Evolutionary conservation across 208 protist genomes (phyloP).

Genomic region (Naegleria lovaniensis): DNA sequence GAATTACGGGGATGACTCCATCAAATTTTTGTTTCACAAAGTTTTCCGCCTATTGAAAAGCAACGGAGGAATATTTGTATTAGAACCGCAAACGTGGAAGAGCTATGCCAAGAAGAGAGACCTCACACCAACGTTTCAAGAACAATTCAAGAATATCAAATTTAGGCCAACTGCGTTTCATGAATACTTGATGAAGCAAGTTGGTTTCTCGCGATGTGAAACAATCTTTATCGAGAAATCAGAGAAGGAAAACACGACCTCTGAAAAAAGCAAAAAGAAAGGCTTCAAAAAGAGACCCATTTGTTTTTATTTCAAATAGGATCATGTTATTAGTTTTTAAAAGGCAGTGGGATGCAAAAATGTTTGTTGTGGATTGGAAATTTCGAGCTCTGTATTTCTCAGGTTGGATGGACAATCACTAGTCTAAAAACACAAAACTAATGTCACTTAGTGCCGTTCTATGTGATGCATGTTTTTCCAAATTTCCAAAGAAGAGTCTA

Average conservation of each 20-base stretch:
- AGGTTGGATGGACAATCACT: too few relatives aligned
- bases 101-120: constrained; percentile 43
- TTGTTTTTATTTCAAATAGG: neutral
- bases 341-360: too few relatives aligned
- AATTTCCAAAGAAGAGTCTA: neutral
- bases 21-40: constrained; percentile 44
- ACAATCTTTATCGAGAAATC: neutral
- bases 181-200: constrained; percentile 30
- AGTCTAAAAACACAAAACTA: neutral
- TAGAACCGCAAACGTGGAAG: constrained; percentile 52
- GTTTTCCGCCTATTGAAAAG: constrained; percentile 37
- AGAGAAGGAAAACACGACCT: neutral
- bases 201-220: constrained; percentile 27
- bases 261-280: constrained; percentile 1
- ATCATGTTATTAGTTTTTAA: too few relatives aligned
- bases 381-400: too few relatives aligned
- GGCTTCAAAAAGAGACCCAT: constrained; percentile 12
- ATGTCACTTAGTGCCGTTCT: neutral
- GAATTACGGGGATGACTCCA: constrained; percentile 50
- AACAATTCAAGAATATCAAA: constrained; percentile 10
- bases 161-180: constrained; percentile 36
- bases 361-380: too few relatives aligned
- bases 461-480: neutral
- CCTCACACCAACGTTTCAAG: constrained; percentile 17
- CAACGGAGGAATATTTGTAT: constrained; percentile 42